These are phyloP conservation scores for Rhytidiadelphus loreus DNA, from an alignment of 225 moss, liverwort and hornwort species.

Conservation along the genomic window DNA sequence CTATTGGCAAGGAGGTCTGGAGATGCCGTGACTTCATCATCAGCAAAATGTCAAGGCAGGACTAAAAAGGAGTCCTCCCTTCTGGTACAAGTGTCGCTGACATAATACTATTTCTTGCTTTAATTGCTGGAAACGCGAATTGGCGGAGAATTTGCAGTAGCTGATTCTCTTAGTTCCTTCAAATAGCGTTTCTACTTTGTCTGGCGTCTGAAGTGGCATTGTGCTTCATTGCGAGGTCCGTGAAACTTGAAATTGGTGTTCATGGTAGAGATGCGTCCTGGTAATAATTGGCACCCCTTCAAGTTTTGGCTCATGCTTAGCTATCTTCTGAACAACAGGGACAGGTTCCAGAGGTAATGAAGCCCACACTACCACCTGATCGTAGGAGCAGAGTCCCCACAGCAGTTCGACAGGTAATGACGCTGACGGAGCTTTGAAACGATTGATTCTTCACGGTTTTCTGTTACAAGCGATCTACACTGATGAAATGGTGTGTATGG, in stretches of 20 bases:
- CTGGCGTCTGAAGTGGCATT: neutral
- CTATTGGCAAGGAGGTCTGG: slow-evolving; percentile 89
- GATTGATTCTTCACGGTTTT: neutral
- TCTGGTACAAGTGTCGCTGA: slow-evolving; percentile 37
- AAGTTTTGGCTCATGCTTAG: neutral
- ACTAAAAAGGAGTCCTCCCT: slow-evolving; percentile 48
- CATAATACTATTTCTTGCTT: neutral
- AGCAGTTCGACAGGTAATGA: slow-evolving; percentile 81
- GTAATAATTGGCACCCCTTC: neutral
- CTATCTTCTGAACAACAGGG: slow-evolving; percentile 28
- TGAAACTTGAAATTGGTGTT: neutral
- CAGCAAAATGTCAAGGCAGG: slow-evolving; percentile 15
- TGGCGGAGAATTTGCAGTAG: neutral
- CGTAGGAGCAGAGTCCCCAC: slow-evolving; percentile 77
- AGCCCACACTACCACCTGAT: slow-evolving; percentile 64
- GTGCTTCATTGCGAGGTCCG: neutral
- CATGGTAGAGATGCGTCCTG: neutral
- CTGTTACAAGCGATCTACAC: neutral
- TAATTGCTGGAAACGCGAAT: neutral
- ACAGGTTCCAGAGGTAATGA: slow-evolving; percentile 69
- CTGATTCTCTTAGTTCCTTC: neutral
- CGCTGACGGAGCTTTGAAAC: neutral
- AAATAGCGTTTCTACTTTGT: neutral
- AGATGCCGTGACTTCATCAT: slow-evolving; percentile 38
- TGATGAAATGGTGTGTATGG: neutral